These are phyloP conservation scores for Tuber brumale DNA, from an alignment of 495 filamentous ascomycete species.

Conservation along the genomic window DNA sequence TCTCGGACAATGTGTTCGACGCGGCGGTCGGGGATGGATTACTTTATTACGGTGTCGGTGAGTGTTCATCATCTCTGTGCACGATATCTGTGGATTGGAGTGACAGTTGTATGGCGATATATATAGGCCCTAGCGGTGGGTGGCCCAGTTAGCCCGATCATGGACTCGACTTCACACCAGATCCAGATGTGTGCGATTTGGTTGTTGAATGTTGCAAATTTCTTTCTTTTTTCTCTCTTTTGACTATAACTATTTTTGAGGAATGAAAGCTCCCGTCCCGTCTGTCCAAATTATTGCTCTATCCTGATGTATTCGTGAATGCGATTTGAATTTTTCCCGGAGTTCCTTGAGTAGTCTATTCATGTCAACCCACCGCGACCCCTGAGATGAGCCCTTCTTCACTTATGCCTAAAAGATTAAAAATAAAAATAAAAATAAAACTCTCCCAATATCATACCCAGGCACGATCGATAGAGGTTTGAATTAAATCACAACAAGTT, in stretches of 20 bases:
- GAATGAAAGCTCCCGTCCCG: conserved; percentile 25
- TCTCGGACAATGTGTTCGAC: conserved; percentile 35
- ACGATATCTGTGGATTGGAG: not conserved
- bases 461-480: too few species aligned
- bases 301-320: not conserved
- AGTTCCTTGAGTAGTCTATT: not conserved
- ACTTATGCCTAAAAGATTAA: too few species aligned
- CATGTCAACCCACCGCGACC: not conserved
- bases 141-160: conserved; percentile 14
- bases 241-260: conserved; percentile 18
- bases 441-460: too few species aligned
- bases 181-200: not conserved
- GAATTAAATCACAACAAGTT: too few species aligned
- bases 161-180: not conserved
- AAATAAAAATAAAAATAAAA: too few species aligned
- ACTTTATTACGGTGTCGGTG: conserved; percentile 31
- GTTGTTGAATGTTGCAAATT: not conserved
- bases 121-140: conserved; percentile 14
- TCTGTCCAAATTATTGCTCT: conserved; percentile 9
- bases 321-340: not conserved
- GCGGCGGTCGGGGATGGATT: conserved; percentile 30
- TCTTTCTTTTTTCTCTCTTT: too few species aligned
- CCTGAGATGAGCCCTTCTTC: too few species aligned
- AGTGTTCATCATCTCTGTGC: not conserved
- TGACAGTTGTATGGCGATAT: conserved; percentile 4